A percentile compares a stretch with the other conserved stretches of the same genome.
phyloP scores from a whole-genome alignment of 1,139 yeast genomes.

The Yamadazyma spencermartinsiae region DNA sequence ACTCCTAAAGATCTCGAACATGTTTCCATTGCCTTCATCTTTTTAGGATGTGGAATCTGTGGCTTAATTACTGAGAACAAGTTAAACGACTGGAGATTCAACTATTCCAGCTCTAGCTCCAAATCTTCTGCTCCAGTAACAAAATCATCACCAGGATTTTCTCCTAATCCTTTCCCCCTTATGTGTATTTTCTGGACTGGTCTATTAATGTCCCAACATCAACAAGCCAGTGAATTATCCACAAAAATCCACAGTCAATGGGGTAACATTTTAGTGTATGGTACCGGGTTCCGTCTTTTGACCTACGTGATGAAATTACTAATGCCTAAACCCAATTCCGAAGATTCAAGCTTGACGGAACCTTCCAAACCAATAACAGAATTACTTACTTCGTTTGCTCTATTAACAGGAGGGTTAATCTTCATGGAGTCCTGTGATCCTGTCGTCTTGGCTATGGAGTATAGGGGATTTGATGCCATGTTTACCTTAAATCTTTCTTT shows the following conservation, averaged over 20 bases:
- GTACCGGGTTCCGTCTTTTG: constrained; percentile 70
- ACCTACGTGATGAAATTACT: constrained; percentile 64
- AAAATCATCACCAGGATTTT: constrained; percentile 67
- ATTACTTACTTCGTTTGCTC: constrained; percentile 70
- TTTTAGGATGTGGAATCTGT: constrained; percentile 87
- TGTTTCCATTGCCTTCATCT: constrained; percentile 92
- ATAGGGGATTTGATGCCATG: constrained; percentile 85
- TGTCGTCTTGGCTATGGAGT: constrained; percentile 77
- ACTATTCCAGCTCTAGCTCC: constrained; percentile 26
- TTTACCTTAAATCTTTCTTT: constrained; percentile 84
- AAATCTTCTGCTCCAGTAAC: constrained; percentile 15
- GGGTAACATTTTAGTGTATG: constrained; percentile 81
- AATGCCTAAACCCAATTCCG: constrained; percentile 39
- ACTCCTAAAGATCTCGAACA: constrained; percentile 92
- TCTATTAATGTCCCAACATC: constrained; percentile 91
- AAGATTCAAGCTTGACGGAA: constrained; percentile 33
- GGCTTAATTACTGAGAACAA: constrained; percentile 78
- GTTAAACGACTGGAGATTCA: constrained; percentile 48
- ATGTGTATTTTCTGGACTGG: constrained; percentile 97
- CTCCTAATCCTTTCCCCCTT: constrained; percentile 92
- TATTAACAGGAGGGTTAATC: constrained; percentile 84
- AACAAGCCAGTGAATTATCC: constrained; percentile 75
- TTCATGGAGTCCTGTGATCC: constrained; percentile 93
- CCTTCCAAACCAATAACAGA: constrained; percentile 76
- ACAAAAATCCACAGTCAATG: constrained; percentile 86